Evolutionary conservation across 164 flowering plant genomes (phyloP), one percentile per base, ranked within the genome.

Genomic region (Umbilicus rupestris): DNA sequence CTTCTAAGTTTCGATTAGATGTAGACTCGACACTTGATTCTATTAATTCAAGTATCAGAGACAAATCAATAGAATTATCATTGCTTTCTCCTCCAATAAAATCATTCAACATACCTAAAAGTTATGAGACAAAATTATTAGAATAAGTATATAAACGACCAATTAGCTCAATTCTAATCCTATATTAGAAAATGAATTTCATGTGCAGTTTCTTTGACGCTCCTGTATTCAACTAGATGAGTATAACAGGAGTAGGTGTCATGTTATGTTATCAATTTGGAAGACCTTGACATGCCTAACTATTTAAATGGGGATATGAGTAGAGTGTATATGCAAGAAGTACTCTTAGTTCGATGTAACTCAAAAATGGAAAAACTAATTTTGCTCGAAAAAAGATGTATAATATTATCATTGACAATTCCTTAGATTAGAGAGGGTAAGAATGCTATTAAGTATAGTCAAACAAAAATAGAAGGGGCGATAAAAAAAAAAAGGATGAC

Each of bases 311-410:
- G 6, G 96, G 98, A 50, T 77, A 70, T 60, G 79, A 70, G 49
- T 62, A 72, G 26, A 85, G 84, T 72, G 81, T 83, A 5, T 85
- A 73, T 69, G 83, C 87, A 1, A 87, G 83, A 46, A 85, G 90
- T 63, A 78, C 90, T 10, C 78, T 90, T 12, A 70, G 87, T 60
- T 78, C 82, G 26, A 90, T 93, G 97, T 90, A 88, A 62, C 84
- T 87, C 71, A 79, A 69, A 70, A 82, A 85, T 63, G 74, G 74
- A 5, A 87, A 86, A 30, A 64, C 67, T 20, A 79, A 73, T 44
- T 80, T 82, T 33, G 85, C 90, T 68, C 64, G 70, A 63, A 73
- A 39, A 93, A 84, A 73, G 97, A 93, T 70, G 82, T 15, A 79
- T 93, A 64, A 89, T 71, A 86, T 93, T 92, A 83, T 90, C 64